phyloP scores from a whole-genome alignment of 1,284 basidiomycete species.

The Trametes sp. region DNA sequence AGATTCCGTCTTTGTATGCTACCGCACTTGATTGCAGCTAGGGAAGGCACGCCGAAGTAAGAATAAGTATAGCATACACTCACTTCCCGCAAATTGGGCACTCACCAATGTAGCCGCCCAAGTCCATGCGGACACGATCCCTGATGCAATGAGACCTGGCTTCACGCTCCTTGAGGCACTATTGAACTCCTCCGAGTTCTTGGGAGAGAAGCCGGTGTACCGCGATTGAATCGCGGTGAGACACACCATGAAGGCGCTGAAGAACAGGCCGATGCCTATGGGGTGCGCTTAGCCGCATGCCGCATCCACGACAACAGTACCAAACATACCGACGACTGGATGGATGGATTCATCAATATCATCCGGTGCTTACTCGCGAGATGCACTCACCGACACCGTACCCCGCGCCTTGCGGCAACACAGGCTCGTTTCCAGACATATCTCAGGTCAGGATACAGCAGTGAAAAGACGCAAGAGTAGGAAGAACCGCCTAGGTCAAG shows the following conservation, averaged over 20 bases:
- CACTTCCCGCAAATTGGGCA: too few species aligned
- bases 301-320: neutral
- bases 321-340: conserved; percentile 56
- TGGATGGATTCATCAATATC: conserved; percentile 2
- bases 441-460: neutral
- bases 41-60: too few species aligned
- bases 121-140: conserved; percentile 89
- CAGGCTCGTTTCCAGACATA: conserved; percentile 40
- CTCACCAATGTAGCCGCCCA: conserved; percentile 79
- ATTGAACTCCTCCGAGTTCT: conserved; percentile 82
- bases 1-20: conserved; percentile 84
- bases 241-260: conserved; percentile 79
- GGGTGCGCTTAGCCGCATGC: neutral
- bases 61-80: neutral
- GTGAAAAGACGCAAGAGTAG: neutral
- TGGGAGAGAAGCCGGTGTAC: conserved; percentile 78
- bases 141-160: conserved; percentile 89
- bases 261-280: conserved; percentile 83
- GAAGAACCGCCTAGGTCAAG: neutral
- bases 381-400: conserved; percentile 81
- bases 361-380: neutral
- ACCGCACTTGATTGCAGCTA: conserved; percentile 81
- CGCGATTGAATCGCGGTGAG: conserved; percentile 75
- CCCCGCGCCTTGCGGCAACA: conserved; percentile 44
- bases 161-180: conserved; percentile 85